Percentiles rank a stretch among this genome's conserved stretches.
Conservation (phyloP, 2,329 filamentous ascomycete genomes). For the Byssoonygena ceratinophila region DNA sequence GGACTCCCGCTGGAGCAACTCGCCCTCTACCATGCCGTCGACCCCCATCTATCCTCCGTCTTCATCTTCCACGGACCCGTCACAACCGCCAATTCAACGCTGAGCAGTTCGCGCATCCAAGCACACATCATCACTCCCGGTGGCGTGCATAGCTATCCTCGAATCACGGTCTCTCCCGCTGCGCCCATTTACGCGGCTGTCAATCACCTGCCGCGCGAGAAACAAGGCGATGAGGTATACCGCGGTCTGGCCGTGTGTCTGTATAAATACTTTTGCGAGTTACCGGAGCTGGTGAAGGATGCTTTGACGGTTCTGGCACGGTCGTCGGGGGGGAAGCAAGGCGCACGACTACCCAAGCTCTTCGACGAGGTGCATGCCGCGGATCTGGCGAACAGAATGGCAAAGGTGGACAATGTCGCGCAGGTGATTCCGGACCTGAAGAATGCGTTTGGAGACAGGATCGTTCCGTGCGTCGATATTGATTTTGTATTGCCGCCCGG, state of each 20-base stretch:
- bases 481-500: slow-evolving; percentile 76
- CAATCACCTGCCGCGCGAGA: slow-evolving; percentile 77
- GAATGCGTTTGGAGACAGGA: slow-evolving; percentile 67
- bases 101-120: slow-evolving; percentile 87
- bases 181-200: slow-evolving; percentile 87
- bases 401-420: slow-evolving; percentile 63
- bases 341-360: slow-evolving; percentile 55
- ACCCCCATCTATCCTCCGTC: slow-evolving; percentile 68
- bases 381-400: slow-evolving; percentile 75
- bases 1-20: slow-evolving; percentile 69
- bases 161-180: slow-evolving; percentile 84
- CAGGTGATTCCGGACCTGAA: slow-evolving; percentile 65
- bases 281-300: slow-evolving; percentile 65
- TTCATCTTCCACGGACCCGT: slow-evolving; percentile 88
- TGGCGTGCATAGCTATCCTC: slow-evolving; percentile 79
- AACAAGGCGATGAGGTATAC: slow-evolving; percentile 89
- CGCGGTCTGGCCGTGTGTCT: slow-evolving; percentile 84
- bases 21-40: slow-evolving; percentile 78
- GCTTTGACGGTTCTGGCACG: slow-evolving; percentile 50
- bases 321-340: slow-evolving; percentile 45
- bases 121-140: slow-evolving; percentile 83
- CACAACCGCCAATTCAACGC: slow-evolving; percentile 73
- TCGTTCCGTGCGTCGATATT: slow-evolving; percentile 73
- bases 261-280: slow-evolving; percentile 85
- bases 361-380: slow-evolving; percentile 91